Base-by-base conservation (phyloP, 2,329 filamentous ascomycete species). In the Cytospora schulzeri region DNA sequence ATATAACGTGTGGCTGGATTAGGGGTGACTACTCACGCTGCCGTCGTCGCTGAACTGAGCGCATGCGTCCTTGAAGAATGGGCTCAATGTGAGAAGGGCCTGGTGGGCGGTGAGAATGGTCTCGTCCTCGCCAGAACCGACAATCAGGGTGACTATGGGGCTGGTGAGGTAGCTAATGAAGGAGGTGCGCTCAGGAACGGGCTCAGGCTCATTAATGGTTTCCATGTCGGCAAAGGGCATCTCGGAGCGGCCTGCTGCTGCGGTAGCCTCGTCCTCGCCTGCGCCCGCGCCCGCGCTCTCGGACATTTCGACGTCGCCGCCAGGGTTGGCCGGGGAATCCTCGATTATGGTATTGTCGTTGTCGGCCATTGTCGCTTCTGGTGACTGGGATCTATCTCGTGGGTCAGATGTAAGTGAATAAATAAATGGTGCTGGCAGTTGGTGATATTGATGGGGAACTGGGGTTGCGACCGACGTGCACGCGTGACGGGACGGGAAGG, bases 91-190 rank as follows among this genome's bases (percentile, higher is more conserved):
- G 41, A 98, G 82, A 29, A 97, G 83, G 3, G 82, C 88, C 77
- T 96, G 90, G 76, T 97, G 93, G 8, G 92, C 92, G 28, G 87
- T 88, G 65, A 97, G 83, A 35, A 87, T 81, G 12, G 86, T 87
- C 70, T 85, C 81, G 1, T 78, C 75, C 5, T 87, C 85, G 63
- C 82, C 87, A 56, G 78, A 76, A 15, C 90, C 89, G 24, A 92
- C 81, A n/a, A 87, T 73, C 31, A 93, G 77, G 19, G 87, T 86
- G 35, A 93, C 85, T 14, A 92, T 81, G 0, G 91, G 89, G 68
- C 88, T 92, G 68, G 81, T 83, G 26, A 93, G 80, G 70, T 89
- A 91, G 71, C 79, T 82, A 57, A 83, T 75, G 70, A 86, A 88
- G 41, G 76, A 78, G 7, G 73, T 69, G 69, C 80, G 79, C n/a